These are phyloP conservation scores for Secale cereale DNA, from an alignment of 176 grass and related monocot genomes.

Conservation along the genomic window DNA sequence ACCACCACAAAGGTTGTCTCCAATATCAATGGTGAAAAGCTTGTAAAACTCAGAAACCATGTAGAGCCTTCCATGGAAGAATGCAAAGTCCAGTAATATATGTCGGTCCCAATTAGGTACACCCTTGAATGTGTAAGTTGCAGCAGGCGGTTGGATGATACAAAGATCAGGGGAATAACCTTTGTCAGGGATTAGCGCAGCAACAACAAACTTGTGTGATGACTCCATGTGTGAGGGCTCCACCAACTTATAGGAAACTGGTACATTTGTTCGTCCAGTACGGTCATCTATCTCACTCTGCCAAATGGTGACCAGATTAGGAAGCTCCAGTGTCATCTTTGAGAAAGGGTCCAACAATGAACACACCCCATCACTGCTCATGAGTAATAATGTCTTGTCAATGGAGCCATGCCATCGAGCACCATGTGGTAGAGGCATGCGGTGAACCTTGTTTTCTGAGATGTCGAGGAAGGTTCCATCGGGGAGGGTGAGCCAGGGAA, in stretches of 20 bases:
- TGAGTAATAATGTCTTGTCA: neutral
- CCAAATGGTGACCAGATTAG: neutral
- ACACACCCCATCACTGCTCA: neutral
- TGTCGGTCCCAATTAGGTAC: too few species aligned
- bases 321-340: neutral
- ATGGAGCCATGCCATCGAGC: neutral
- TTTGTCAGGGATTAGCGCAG: neutral
- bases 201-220: neutral
- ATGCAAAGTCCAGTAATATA: neutral
- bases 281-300: neutral
- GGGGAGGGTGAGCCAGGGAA: slow-evolving; percentile 7
- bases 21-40: neutral
- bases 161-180: too few species aligned
- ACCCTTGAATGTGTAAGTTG: neutral
- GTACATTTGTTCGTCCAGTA: neutral
- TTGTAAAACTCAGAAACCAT: neutral
- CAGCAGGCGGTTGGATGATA: neutral
- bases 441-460: neutral
- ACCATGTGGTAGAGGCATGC: neutral
- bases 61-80: neutral
- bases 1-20: neutral
- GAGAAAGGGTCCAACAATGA: slow-evolving; percentile 1
- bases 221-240: neutral
- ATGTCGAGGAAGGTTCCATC: slow-evolving; percentile 15
- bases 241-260: neutral